Evolutionary conservation across 2,329 filamentous ascomycete species (phyloP).

Genomic region (Curvularia spicifera): DNA sequence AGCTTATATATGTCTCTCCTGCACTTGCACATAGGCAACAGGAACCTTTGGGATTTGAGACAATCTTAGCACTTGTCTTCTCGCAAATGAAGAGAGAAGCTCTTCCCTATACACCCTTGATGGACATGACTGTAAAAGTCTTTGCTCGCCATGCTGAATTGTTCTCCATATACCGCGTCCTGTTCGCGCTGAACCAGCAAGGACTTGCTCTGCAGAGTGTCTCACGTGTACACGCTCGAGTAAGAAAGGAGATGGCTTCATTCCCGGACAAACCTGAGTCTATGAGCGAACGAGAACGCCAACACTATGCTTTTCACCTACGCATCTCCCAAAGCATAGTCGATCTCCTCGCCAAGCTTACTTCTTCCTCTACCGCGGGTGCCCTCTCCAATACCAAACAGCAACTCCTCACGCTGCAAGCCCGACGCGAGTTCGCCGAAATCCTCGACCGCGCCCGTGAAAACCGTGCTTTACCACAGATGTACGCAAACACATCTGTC

Average conservation of each 20-base stretch:
- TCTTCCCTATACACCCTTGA: slow-evolving; percentile 25
- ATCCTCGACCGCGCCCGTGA: slow-evolving; percentile 34
- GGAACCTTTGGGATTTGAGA: slow-evolving; percentile 8
- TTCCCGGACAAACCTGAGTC: slow-evolving; percentile 5
- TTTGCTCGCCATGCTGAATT: slow-evolving; percentile 16
- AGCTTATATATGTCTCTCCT: slow-evolving; percentile 4
- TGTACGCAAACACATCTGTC: slow-evolving; percentile 23
- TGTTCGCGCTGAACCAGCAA: slow-evolving; percentile 17
- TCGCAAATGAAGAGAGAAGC: slow-evolving; percentile 14
- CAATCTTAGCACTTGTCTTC: slow-evolving; percentile 23
- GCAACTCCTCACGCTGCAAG: slow-evolving; percentile 7
- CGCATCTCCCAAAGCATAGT: slow-evolving; percentile 14
- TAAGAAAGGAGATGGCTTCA: slow-evolving; percentile 10
- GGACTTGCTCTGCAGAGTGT: slow-evolving; percentile 14
- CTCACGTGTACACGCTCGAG: slow-evolving; percentile 14
- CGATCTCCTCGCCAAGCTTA: slow-evolving; percentile 12
- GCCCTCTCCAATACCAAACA: background rate
- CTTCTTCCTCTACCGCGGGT: background rate
- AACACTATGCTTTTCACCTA: slow-evolving; percentile 18
- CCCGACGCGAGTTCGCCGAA: slow-evolving; percentile 32
- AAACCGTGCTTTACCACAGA: slow-evolving; percentile 33
- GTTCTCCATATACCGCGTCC: slow-evolving; percentile 17
- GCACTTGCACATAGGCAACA: background rate
- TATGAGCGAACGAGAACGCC: slow-evolving; percentile 7
- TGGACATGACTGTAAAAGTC: slow-evolving; percentile 18